Conservation (phyloP, 257 asterid species). For the Pogostemon cablin region DNA sequence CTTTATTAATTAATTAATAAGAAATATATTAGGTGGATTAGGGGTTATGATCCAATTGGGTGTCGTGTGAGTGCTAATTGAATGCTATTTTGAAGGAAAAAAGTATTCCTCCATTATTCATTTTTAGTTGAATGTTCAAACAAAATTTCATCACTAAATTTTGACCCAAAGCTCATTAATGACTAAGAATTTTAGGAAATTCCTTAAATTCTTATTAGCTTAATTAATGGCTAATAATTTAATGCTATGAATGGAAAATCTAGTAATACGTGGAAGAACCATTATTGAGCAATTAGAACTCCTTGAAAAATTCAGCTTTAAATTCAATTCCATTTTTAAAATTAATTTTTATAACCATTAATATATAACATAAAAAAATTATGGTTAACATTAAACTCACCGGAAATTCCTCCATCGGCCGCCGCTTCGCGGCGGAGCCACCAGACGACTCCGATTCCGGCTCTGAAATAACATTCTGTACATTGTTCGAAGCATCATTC, state of each 20-base stretch:
- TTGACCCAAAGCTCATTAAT: slow-evolving; percentile 19
- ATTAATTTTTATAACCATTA: not conserved
- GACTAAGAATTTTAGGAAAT: slow-evolving; percentile 7
- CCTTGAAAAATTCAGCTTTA: not conserved
- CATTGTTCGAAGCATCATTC: slow-evolving; percentile 33
- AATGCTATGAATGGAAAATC: slow-evolving; percentile 18
- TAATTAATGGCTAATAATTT: slow-evolving; percentile 15
- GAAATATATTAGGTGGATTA: not conserved
- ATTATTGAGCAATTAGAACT: not conserved
- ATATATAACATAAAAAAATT: not conserved
- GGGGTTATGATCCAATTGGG: too few species aligned
- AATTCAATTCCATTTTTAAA: slow-evolving; percentile 8
- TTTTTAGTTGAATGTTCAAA: slow-evolving; percentile 5
- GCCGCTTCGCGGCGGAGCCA: slow-evolving; percentile 25
- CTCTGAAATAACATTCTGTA: slow-evolving; percentile 45
- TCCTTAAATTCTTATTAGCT: not conserved
- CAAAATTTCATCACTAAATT: slow-evolving; percentile 20
- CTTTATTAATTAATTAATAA: not conserved
- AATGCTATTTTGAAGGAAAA: not conserved
- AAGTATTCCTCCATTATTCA: not conserved
- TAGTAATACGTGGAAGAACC: not conserved
- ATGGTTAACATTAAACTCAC: slow-evolving; percentile 34
- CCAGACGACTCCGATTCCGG: slow-evolving; percentile 32
- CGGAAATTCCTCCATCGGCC: slow-evolving; percentile 44
- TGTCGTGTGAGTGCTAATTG: too few species aligned